Base-by-base conservation (phyloP, 2,329 filamentous ascomycete genomes). In the Aspergillus sp. region DNA sequence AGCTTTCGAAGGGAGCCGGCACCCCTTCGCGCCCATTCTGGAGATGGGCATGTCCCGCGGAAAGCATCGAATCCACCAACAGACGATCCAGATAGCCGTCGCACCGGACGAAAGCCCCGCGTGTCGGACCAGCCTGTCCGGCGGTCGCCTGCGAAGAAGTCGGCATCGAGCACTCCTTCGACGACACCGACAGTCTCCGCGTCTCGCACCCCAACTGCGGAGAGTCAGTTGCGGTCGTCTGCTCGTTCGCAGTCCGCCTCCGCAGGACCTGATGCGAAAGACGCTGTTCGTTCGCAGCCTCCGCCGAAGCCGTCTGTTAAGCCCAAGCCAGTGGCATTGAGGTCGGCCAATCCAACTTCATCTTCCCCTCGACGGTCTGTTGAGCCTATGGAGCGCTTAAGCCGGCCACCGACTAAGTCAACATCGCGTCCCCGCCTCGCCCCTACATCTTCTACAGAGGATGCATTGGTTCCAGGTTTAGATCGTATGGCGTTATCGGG, bases 281-380 rank as follows among this genome's bases (percentile, higher is more conserved):
- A 71, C 56, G 56, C 66, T 3, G 57, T 60, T 25, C 60, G 65
- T 6, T 47, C 58, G 5, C 68, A 71, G 47, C 47, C 68, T 10
- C 69, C 62, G 38, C 57, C 67, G 47, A 66, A 69, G 50, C 73
- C 74, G 58, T 73, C 76, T 19, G 62, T 75, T 52, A 77, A 70
- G 57, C 72, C 79, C 10, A 77, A 80, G 50, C 76, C 79, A 13
- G 61, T 73, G 11, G 69, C 71, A 1, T 59, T 75, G 21, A 67
- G 71, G 52, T 64, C 36, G 59, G 58, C 49, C 39, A 50, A 25
- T 62, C 63, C 41, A 54, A 64, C 55, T 19, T 30, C 44, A 7
- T 38, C 57, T 27, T 15, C 69, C 61, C 36, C 64, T 54, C 47
- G 59, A 56, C 48, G 62, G 63, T 42, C 64, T 8, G 8, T 54